phyloP scores from a whole-genome alignment of 2,329 filamentous ascomycete species.

The Diplodia seriata region DNA sequence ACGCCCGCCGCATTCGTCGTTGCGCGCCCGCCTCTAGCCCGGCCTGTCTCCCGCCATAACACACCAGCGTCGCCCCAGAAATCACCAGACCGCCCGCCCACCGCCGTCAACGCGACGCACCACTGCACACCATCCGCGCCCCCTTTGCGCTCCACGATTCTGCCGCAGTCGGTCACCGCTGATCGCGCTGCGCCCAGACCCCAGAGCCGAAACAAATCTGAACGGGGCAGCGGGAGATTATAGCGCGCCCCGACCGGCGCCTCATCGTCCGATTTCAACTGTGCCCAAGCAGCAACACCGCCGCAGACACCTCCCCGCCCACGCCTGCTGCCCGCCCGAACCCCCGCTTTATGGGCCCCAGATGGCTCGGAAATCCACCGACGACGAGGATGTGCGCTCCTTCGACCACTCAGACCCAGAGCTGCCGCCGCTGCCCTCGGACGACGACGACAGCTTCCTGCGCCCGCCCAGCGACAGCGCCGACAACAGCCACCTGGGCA shows the following conservation, averaged over 20 bases:
- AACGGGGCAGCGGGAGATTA: constrained; percentile 23
- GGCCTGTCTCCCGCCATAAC: neutral
- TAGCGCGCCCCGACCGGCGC: constrained; percentile 17
- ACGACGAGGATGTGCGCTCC: constrained; percentile 44
- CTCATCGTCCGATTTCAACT: constrained; percentile 11
- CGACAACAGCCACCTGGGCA: constrained; percentile 42
- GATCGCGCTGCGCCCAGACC: constrained; percentile 29
- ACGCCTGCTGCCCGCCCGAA: neutral
- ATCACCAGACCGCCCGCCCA: constrained; percentile 13
- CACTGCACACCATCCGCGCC: constrained; percentile 28
- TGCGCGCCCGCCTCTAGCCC: constrained; percentile 3
- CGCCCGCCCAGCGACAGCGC: constrained; percentile 39
- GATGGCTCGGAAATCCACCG: constrained; percentile 41
- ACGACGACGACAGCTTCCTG: constrained; percentile 51
- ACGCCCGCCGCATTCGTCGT: constrained; percentile 12
- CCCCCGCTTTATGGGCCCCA: constrained; percentile 33
- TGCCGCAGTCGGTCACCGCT: constrained; percentile 31
- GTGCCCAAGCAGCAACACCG: constrained; percentile 13
- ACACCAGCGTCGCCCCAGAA: constrained; percentile 3
- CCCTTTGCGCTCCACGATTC: constrained; percentile 29
- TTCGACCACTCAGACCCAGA: constrained; percentile 48
- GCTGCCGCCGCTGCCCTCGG: constrained; percentile 50
- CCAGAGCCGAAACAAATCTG: neutral
- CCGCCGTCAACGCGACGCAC: constrained; percentile 18
- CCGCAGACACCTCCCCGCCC: constrained; percentile 15